A percentile compares a stretch with the other conserved stretches of the same genome.
phyloP scores from a whole-genome alignment of 805 yeast species.

The Wickerhamiella kazuoi region DNA sequence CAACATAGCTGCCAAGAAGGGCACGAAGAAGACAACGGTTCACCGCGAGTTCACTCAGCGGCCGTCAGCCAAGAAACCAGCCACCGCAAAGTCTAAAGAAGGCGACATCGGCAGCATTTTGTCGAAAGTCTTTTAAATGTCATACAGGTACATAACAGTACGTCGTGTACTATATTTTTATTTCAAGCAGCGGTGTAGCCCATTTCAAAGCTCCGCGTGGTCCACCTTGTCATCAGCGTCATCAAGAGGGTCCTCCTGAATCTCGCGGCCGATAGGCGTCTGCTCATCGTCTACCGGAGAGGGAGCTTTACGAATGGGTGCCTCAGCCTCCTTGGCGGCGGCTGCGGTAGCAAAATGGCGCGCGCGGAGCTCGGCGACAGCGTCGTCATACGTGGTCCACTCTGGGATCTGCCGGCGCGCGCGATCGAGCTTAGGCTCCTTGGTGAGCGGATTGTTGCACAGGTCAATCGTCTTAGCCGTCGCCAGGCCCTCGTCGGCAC shows the following conservation, averaged over 20 bases:
- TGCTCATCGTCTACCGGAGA: not conserved
- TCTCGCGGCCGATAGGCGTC: not conserved
- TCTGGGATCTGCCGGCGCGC: slow-evolving; percentile 66
- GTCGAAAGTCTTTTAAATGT: slow-evolving; percentile 12
- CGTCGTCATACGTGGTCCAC: slow-evolving; percentile 51
- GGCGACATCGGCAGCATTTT: slow-evolving; percentile 11
- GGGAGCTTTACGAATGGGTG: too few species aligned
- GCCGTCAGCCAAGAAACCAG: not conserved
- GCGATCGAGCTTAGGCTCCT: slow-evolving; percentile 57
- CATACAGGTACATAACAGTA: not conserved
- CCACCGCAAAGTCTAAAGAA: not conserved
- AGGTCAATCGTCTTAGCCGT: slow-evolving; percentile 65
- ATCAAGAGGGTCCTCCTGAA: slow-evolving; percentile 1
- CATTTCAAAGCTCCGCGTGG: slow-evolving; percentile 9
- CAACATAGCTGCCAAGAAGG: slow-evolving; percentile 36
- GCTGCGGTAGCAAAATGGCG: slow-evolving; percentile 1
- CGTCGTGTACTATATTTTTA: too few species aligned
- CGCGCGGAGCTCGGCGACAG: slow-evolving; percentile 22
- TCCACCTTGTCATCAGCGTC: slow-evolving; percentile 2
- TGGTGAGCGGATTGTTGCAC: slow-evolving; percentile 69
- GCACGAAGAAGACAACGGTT: not conserved
- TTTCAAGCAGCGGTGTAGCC: not conserved
- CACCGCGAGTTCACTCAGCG: not conserved
- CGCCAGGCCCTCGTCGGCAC: slow-evolving; percentile 41
- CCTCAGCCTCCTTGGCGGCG: not conserved